phyloP scores from a whole-genome alignment of 2,329 filamentous ascomycete genomes.

The Trichoderma sp. region DNA sequence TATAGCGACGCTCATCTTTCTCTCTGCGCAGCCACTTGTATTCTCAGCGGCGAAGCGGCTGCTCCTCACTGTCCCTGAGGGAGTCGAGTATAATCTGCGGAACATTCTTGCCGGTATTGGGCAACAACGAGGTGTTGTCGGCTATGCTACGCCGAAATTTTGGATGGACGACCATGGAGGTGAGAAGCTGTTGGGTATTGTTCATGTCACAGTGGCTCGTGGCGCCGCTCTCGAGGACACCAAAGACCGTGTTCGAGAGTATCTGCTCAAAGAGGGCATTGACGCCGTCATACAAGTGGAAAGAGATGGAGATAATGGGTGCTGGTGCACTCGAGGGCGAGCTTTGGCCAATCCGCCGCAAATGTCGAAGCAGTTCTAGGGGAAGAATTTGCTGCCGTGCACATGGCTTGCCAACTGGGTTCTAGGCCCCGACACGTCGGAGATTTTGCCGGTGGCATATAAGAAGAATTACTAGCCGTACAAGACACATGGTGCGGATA shows the following conservation, averaged over 20 bases:
- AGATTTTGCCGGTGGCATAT: not conserved
- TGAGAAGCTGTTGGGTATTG: slow-evolving; percentile 72
- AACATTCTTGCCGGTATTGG: slow-evolving; percentile 83
- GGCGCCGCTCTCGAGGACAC: slow-evolving; percentile 80
- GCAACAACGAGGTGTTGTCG: slow-evolving; percentile 78
- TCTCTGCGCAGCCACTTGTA: slow-evolving; percentile 87
- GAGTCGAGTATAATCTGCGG: slow-evolving; percentile 83
- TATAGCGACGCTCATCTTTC: slow-evolving; percentile 89
- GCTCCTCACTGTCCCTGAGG: slow-evolving; percentile 80
- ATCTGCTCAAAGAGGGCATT: slow-evolving; percentile 70
- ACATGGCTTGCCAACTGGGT: not conserved
- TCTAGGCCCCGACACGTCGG: not conserved
- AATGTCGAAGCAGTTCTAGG: slow-evolving; percentile 41
- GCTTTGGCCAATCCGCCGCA: slow-evolving; percentile 30
- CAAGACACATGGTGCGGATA: not conserved
- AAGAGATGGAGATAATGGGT: slow-evolving; percentile 70
- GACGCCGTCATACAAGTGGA: slow-evolving; percentile 88
- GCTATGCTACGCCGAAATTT: slow-evolving; percentile 85
- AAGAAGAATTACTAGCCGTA: not conserved
- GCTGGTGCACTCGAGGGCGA: slow-evolving; percentile 55
- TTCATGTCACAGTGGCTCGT: slow-evolving; percentile 78
- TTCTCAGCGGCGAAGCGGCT: slow-evolving; percentile 80
- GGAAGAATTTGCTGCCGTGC: not conserved
- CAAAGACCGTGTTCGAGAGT: slow-evolving; percentile 71
- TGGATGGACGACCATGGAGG: slow-evolving; percentile 76